Percentiles rank a stretch among this genome's conserved stretches.
These are phyloP conservation scores for Alternaria brassicae DNA, from an alignment of 2,329 filamentous ascomycete genomes.

Conservation along the genomic window DNA sequence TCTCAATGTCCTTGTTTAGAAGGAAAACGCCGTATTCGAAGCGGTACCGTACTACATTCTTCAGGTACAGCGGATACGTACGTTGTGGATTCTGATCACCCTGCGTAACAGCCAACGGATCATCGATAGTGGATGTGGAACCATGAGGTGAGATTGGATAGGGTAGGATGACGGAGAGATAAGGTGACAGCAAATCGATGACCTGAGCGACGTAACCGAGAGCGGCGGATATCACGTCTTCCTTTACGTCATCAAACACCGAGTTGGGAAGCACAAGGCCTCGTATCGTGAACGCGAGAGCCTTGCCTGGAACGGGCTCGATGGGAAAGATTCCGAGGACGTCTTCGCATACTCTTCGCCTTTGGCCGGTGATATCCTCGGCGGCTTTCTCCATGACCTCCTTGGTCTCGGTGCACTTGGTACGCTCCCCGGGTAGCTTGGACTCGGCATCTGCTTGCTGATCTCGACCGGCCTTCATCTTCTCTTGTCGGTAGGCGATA, in stretches of 20 bases:
- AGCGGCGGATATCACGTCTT: conserved; percentile 79
- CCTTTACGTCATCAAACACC: conserved; percentile 72
- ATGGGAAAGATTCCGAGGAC: conserved; percentile 82
- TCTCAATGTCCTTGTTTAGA: conserved; percentile 94
- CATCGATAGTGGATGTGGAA: conserved; percentile 77
- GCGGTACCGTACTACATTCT: conserved; percentile 76
- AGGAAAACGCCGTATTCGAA: conserved; percentile 97
- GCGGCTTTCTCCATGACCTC: conserved; percentile 63
- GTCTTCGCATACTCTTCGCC: conserved; percentile 86
- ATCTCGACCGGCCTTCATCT: conserved; percentile 70
- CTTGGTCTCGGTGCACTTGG: conserved; percentile 59
- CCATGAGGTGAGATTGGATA: conserved; percentile 78
- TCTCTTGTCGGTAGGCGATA: conserved; percentile 68
- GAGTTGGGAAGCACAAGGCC: conserved; percentile 81
- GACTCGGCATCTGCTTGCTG: conserved; percentile 65
- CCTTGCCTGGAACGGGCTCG: conserved; percentile 65
- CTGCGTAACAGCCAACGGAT: conserved; percentile 68
- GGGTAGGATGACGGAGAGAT: conserved; percentile 78
- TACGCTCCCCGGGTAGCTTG: conserved; percentile 65
- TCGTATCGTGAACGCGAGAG: conserved; percentile 85
- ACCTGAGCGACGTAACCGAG: conserved; percentile 82
- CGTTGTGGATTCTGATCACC: conserved; percentile 30
- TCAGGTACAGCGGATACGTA: conserved; percentile 79
- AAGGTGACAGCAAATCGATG: conserved; percentile 78
- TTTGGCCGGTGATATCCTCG: conserved; percentile 80